phyloP scores from a whole-genome alignment of 148 eudicot species.

The Rhododendron griersonianum region DNA sequence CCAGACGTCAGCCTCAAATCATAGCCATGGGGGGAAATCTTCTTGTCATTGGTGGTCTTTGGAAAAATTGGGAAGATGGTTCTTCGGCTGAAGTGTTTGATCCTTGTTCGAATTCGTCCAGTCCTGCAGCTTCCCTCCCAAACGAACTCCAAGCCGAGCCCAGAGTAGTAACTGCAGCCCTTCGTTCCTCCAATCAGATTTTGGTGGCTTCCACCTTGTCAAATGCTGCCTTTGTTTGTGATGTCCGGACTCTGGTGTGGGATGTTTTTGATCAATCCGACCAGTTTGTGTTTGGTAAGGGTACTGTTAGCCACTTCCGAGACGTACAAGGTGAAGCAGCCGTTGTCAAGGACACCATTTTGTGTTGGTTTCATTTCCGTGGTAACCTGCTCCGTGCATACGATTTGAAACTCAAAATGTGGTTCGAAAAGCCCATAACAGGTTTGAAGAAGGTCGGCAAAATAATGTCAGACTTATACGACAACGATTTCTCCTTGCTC shows the following conservation, averaged over 20 bases:
- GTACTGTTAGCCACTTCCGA: no score
- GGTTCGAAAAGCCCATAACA: not conserved
- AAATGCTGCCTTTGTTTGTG: not conserved
- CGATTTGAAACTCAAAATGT: not conserved
- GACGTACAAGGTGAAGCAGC: not conserved
- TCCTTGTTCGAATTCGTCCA: not conserved
- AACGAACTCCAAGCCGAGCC: not conserved
- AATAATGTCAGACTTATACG: no score
- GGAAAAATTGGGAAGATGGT: not conserved
- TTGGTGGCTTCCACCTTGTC: not conserved
- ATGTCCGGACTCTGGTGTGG: not conserved
- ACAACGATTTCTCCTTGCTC: no score
- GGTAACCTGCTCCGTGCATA: not conserved
- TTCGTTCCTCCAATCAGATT: not conserved
- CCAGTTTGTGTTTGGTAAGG: not conserved
- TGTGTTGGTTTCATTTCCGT: not conserved
- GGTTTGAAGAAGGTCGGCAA: not conserved
- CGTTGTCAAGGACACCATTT: not conserved
- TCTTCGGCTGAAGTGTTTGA: not conserved
- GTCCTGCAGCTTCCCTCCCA: not conserved
- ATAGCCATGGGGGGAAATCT: not conserved
- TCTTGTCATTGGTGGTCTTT: not conserved
- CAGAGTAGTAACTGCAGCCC: not conserved
- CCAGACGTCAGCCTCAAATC: not conserved
- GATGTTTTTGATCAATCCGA: not conserved